A percentile compares a stretch with the other conserved stretches of the same genome.
phyloP scores from a whole-genome alignment of 805 yeast genomes.

The Yamadazyma phyllophila region DNA sequence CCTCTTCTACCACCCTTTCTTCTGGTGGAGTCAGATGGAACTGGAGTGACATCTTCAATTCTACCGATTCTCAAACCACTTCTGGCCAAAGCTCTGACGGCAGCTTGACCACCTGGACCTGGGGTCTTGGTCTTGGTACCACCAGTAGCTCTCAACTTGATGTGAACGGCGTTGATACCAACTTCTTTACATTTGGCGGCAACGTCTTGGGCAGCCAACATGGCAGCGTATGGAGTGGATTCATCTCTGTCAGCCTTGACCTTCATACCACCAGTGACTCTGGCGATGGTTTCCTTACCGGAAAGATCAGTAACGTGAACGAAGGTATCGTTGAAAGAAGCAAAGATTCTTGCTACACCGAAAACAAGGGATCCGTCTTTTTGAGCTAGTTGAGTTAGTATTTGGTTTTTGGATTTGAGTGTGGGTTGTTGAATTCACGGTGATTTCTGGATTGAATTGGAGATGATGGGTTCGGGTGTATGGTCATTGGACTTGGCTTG shows the following conservation, averaged over 20 bases:
- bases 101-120: slow-evolving; percentile 99
- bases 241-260: slow-evolving; percentile 99
- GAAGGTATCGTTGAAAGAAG: slow-evolving; percentile 99
- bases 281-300: slow-evolving; percentile 99
- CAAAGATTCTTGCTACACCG: slow-evolving; percentile 99
- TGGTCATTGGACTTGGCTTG: background rate
- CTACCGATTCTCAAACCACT: slow-evolving; percentile 99
- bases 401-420: too few species aligned
- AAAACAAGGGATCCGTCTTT: slow-evolving; percentile 95
- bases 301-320: slow-evolving; percentile 99
- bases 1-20: slow-evolving; percentile 99
- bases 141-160: slow-evolving; percentile 99
- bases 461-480: background rate
- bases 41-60: slow-evolving; percentile 99
- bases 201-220: slow-evolving; percentile 99
- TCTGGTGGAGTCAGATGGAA: slow-evolving; percentile 99
- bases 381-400: slow-evolving; percentile 16
- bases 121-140: slow-evolving; percentile 99
- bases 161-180: slow-evolving; percentile 99
- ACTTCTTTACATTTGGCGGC: slow-evolving; percentile 99
- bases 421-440: too few species aligned
- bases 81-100: slow-evolving; percentile 99
- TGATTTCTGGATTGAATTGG: background rate
- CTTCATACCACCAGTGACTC: slow-evolving; percentile 99
- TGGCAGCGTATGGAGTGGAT: slow-evolving; percentile 99